Percentiles rank a stretch among this genome's conserved stretches.
Conservation (phyloP, 257 asterid genomes). For the Vinca minor region DNA sequence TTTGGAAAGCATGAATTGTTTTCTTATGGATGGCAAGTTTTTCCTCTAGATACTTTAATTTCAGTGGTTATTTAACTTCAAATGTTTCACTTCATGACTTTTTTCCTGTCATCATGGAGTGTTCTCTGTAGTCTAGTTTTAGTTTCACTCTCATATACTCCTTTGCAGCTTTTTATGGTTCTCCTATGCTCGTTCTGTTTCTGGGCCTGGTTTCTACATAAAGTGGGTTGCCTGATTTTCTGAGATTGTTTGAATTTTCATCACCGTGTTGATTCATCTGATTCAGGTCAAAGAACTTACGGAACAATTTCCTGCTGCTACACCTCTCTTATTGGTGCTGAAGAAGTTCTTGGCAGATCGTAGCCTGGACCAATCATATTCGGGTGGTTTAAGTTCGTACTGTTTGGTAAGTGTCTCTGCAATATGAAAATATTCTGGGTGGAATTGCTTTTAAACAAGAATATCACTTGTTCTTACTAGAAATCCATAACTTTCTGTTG, state of each 20-base stretch:
- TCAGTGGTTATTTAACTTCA: conserved; percentile 1
- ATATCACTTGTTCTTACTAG: background rate
- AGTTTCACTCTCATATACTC: background rate
- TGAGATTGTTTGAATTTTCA: conserved; percentile 10
- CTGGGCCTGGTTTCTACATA: background rate
- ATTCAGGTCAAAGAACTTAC: conserved; percentile 88
- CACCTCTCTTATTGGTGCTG: conserved; percentile 84
- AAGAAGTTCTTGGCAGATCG: conserved; percentile 99
- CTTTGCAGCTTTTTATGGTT: background rate
- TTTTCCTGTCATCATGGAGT: background rate
- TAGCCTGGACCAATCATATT: conserved; percentile 90
- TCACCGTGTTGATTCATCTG: conserved; percentile 10
- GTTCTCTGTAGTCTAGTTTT: background rate
- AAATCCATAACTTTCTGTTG: background rate
- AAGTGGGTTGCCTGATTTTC: conserved; percentile 10
- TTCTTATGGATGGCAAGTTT: background rate
- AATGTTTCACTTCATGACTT: background rate
- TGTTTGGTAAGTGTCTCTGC: conserved; percentile 62
- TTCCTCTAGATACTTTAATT: background rate
- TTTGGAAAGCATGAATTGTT: background rate
- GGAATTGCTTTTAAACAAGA: background rate
- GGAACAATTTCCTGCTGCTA: conserved; percentile 83
- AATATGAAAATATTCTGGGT: background rate
- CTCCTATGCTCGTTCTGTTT: background rate
- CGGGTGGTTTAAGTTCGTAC: conserved; percentile 96